phyloP scores from a whole-genome alignment of 345 rosid species.

The Angophora floribunda region DNA sequence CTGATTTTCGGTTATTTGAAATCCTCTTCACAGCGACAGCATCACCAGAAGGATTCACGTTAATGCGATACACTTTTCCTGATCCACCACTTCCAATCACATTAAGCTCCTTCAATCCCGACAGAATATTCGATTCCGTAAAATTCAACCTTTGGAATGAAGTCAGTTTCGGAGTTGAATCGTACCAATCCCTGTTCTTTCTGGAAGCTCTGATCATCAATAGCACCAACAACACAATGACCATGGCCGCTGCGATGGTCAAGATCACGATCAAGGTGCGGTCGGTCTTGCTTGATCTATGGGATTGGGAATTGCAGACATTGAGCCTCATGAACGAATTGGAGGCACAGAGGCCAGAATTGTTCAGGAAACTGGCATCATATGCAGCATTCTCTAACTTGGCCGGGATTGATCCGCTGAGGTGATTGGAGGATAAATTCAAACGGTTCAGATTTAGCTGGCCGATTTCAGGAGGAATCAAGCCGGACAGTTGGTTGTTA shows the following conservation, averaged over 20 bases:
- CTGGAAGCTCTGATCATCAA: slow-evolving; percentile 2
- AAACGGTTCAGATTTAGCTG: neutral
- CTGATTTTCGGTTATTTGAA: slow-evolving; percentile 19
- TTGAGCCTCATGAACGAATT: slow-evolving; percentile 7
- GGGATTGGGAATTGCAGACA: slow-evolving; percentile 8
- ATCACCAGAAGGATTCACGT: slow-evolving; percentile 3
- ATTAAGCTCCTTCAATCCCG: slow-evolving; percentile 32
- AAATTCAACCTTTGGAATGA: slow-evolving; percentile 45
- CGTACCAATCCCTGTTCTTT: slow-evolving; percentile 2
- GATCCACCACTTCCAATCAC: slow-evolving; percentile 59
- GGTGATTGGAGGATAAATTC: neutral
- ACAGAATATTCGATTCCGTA: slow-evolving; percentile 21
- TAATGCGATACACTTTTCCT: slow-evolving; percentile 43
- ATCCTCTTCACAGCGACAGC: slow-evolving; percentile 49
- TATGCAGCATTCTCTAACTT: neutral
- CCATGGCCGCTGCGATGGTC: neutral
- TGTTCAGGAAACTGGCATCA: neutral
- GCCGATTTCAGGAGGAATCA: neutral
- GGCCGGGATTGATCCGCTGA: neutral
- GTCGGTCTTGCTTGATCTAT: neutral
- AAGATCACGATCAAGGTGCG: slow-evolving; percentile 6
- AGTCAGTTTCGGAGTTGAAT: slow-evolving; percentile 24
- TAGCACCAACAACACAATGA: slow-evolving; percentile 1
- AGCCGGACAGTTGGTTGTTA: neutral
- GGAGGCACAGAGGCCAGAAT: slow-evolving; percentile 31